A percentile compares a stretch with the other conserved stretches of the same genome.
Conservation (phyloP, 768 basidiomycete species). For the Tricholoma terreum region DNA sequence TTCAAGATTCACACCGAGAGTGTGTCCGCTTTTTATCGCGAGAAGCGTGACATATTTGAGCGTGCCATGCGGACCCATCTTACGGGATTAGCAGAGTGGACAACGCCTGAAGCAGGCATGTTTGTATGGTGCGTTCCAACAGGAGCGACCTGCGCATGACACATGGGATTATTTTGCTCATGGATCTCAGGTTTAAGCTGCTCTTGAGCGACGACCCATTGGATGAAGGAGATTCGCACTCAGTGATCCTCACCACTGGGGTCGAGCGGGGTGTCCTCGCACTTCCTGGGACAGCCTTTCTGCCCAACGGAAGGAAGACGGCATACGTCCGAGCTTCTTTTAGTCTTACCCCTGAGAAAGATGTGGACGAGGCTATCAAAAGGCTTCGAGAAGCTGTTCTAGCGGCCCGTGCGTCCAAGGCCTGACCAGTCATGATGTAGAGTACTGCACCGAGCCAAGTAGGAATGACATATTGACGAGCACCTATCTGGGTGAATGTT, state of each 20-base stretch:
- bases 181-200: conserved; percentile 57
- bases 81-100: conserved; percentile 61
- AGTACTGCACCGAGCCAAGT: too few species aligned
- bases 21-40: conserved; percentile 67
- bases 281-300: conserved; percentile 68
- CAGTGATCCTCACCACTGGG: conserved; percentile 65
- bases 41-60: conserved; percentile 71
- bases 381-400: conserved; percentile 42
- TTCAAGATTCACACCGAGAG: conserved; percentile 61
- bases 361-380: conserved; percentile 69
- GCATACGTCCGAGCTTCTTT: conserved; percentile 65
- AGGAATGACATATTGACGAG: too few species aligned
- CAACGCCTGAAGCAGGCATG: conserved; percentile 73
- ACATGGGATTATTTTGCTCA: neutral
- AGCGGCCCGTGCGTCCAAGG: conserved; percentile 17
- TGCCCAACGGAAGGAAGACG: conserved; percentile 60
- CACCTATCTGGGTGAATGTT: too few species aligned
- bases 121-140: conserved; percentile 69
- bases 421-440: too few species aligned
- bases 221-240: conserved; percentile 58
- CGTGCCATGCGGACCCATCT: conserved; percentile 65
- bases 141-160: neutral
- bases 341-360: conserved; percentile 55
- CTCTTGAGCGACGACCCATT: conserved; percentile 33
- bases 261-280: conserved; percentile 75